A percentile compares a stretch with the other conserved stretches of the same genome.
Evolutionary conservation across 2,329 filamentous ascomycete genomes (phyloP).

Genomic region (Colletotrichum liaoningense): DNA sequence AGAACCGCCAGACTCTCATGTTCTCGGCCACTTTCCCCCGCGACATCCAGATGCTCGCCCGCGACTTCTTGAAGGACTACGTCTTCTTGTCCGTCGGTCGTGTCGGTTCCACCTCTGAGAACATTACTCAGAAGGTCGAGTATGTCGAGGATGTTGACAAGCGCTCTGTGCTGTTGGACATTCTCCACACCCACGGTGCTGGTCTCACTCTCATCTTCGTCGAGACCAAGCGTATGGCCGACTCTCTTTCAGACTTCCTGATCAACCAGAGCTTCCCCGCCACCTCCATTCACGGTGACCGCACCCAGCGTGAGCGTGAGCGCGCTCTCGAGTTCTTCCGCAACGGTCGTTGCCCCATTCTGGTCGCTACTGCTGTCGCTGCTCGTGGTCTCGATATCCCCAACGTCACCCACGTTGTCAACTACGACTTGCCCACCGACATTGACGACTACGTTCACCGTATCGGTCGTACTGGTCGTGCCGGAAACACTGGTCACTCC

Average conservation of each 20-base stretch:
- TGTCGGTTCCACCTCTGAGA: conserved; percentile 99
- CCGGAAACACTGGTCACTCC: conserved; percentile 97
- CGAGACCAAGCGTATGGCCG: conserved; percentile 99
- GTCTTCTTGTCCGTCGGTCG: conserved; percentile 98
- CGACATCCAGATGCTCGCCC: conserved; percentile 98
- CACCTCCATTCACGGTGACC: conserved; percentile 98
- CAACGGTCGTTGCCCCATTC: conserved; percentile 92
- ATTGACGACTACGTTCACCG: conserved; percentile 99
- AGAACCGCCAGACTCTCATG: conserved; percentile 96
- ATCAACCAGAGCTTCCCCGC: conserved; percentile 99
- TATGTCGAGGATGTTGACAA: conserved; percentile 98
- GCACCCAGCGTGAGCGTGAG: conserved; percentile 98
- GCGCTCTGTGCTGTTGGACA: conserved; percentile 96
- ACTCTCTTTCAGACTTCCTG: conserved; percentile 96
- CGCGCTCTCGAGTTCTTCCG: conserved; percentile 98
- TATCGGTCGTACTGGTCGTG: conserved; percentile 99
- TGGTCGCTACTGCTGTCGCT: conserved; percentile 96
- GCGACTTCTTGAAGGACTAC: conserved; percentile 99
- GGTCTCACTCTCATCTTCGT: conserved; percentile 98
- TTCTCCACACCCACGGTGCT: conserved; percentile 91
- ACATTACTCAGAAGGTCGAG: conserved; percentile 99
- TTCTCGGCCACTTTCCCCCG: conserved; percentile 99
- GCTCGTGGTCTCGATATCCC: conserved; percentile 93
- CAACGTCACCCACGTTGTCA: conserved; percentile 96
- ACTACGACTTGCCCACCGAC: conserved; percentile 99